Evolutionary conservation across 768 basidiomycete species (phyloP).

Genomic region (Boletus eberwhitei): DNA sequence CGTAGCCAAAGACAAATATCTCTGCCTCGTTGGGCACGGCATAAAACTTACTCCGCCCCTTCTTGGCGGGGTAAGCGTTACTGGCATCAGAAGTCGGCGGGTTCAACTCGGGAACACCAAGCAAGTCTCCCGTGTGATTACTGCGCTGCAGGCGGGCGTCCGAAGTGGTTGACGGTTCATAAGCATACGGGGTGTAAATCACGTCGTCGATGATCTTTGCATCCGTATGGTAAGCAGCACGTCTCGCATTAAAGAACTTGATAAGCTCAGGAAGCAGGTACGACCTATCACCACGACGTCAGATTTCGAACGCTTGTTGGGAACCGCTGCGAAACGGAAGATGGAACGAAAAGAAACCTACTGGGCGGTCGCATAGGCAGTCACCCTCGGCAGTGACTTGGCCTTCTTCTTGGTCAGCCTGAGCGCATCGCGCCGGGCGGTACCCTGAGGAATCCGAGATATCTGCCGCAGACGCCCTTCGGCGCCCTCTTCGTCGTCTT

Average conservation of each 20-base stretch:
- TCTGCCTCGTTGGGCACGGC: slow-evolving; percentile 71
- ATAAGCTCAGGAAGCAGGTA: slow-evolving; percentile 86
- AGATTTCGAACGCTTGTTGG: background rate
- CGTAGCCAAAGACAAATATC: slow-evolving; percentile 91
- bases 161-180: slow-evolving; percentile 48
- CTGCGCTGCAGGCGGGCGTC: slow-evolving; percentile 30
- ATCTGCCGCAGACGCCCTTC: slow-evolving; percentile 68
- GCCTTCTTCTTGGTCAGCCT: slow-evolving; percentile 93
- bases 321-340: background rate
- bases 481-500: slow-evolving; percentile 49
- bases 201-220: slow-evolving; percentile 89
- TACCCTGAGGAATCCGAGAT: slow-evolving; percentile 89
- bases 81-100: slow-evolving; percentile 27
- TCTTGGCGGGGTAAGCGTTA: slow-evolving; percentile 34
- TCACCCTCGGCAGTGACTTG: slow-evolving; percentile 87
- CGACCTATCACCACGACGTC: slow-evolving; percentile 48
- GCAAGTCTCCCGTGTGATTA: slow-evolving; percentile 59
- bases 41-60: slow-evolving; percentile 65
- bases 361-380: slow-evolving; percentile 93
- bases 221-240: slow-evolving; percentile 78
- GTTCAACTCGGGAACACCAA: slow-evolving; percentile 71
- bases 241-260: slow-evolving; percentile 86
- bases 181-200: slow-evolving; percentile 89
- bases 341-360: slow-evolving; percentile 30
- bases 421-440: slow-evolving; percentile 87